Percentiles rank a stretch among this genome's conserved stretches.
Conservation (phyloP, 2,329 filamentous ascomycete genomes). For the Thielaviopsis punctulata region DNA sequence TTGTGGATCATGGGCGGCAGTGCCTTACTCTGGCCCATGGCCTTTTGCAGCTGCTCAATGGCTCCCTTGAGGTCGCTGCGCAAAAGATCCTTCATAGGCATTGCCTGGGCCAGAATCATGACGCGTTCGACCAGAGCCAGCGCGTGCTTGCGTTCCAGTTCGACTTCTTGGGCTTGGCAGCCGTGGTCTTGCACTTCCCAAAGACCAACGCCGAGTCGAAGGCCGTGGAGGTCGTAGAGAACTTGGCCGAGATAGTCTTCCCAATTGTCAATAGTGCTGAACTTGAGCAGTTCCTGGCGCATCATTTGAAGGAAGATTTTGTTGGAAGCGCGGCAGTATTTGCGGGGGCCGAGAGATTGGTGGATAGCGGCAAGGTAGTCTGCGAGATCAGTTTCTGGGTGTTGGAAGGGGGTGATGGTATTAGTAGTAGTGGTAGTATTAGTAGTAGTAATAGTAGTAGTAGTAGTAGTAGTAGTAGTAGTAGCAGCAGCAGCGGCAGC, state of each 20-base stretch:
- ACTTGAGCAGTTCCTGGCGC: constrained; percentile 65
- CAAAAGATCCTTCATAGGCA: constrained; percentile 78
- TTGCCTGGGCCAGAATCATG: constrained; percentile 59
- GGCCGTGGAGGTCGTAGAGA: constrained; percentile 64
- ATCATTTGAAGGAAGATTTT: constrained; percentile 81
- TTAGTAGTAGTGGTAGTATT: too few relatives aligned
- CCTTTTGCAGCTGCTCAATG: constrained; percentile 84
- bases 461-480: too few relatives aligned
- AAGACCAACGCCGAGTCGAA: constrained; percentile 54
- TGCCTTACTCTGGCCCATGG: constrained; percentile 62
- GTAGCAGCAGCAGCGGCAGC: too few relatives aligned
- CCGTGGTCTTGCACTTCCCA: constrained; percentile 61
- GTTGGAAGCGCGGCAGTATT: constrained; percentile 69
- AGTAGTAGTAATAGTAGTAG: too few relatives aligned
- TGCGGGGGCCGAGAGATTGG: constrained; percentile 65
- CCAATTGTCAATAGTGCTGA: constrained; percentile 62
- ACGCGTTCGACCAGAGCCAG: constrained; percentile 71
- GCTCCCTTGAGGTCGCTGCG: constrained; percentile 82
- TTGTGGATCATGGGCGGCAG: constrained; percentile 76
- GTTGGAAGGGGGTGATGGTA: constrained; percentile 50
- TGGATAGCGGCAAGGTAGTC: constrained; percentile 70
- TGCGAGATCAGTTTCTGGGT: constrained; percentile 54
- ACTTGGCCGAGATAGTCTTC: constrained; percentile 78
- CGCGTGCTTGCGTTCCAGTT: constrained; percentile 64
- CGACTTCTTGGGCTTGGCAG: constrained; percentile 47